A percentile compares a stretch with the other conserved stretches of the same genome.
These are phyloP conservation scores for Neofusicoccum parvum DNA, from an alignment of 2,329 filamentous ascomycete species.

Conservation along the genomic window DNA sequence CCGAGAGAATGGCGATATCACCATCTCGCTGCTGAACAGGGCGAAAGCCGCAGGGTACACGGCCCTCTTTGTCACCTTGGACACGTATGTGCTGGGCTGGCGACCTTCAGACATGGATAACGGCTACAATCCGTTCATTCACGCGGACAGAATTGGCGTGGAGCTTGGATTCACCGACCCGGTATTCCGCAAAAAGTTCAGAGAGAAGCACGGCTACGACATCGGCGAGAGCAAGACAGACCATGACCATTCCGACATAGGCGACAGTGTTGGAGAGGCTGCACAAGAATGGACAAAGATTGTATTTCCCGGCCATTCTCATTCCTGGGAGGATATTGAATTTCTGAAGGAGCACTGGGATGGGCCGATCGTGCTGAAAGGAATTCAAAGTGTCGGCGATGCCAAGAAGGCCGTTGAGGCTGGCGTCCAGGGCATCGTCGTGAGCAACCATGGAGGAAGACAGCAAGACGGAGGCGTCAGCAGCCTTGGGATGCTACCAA, in stretches of 20 bases:
- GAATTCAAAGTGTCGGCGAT: constrained; percentile 42
- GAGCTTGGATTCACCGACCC: constrained; percentile 41
- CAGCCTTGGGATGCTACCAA: constrained; percentile 53
- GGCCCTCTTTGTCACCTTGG: constrained; percentile 71
- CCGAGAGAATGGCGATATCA: constrained; percentile 65
- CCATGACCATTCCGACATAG: constrained; percentile 29
- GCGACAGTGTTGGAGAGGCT: background rate
- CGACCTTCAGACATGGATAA: constrained; percentile 68
- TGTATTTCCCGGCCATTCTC: constrained; percentile 38
- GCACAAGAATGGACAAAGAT: constrained; percentile 39
- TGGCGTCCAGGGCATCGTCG: constrained; percentile 46
- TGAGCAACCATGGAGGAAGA: constrained; percentile 63
- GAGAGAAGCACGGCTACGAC: constrained; percentile 36
- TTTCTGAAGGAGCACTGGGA: constrained; percentile 38
- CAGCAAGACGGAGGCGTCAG: constrained; percentile 59
- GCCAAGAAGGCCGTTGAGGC: constrained; percentile 44
- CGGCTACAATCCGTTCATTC: constrained; percentile 59
- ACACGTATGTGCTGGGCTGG: constrained; percentile 71
- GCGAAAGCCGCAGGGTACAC: constrained; percentile 65
- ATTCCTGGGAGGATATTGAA: constrained; percentile 38
- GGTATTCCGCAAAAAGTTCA: constrained; percentile 38
- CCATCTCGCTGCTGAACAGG: constrained; percentile 62
- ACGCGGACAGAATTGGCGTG: constrained; percentile 38
- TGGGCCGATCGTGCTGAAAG: constrained; percentile 43
- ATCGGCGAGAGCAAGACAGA: constrained; percentile 37